Percentiles rank a stretch among this genome's conserved stretches.
These are phyloP conservation scores for Polyporus arcularius DNA, from an alignment of 768 basidiomycete genomes.

Conservation along the genomic window DNA sequence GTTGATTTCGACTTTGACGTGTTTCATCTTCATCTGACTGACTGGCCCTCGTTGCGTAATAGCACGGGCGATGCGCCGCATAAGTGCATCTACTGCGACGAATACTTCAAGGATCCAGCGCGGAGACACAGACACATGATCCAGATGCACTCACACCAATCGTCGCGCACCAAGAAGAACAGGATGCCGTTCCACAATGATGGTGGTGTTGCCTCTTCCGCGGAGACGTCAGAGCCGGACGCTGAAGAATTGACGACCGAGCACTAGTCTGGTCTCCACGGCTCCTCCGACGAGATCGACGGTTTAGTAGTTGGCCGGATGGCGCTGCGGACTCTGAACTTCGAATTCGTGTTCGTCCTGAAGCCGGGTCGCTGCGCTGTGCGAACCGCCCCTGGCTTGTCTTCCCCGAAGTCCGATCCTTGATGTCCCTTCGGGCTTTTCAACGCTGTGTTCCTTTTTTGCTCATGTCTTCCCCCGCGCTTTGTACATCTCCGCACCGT, in stretches of 20 bases:
- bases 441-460: background rate
- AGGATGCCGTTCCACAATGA: conserved; percentile 27
- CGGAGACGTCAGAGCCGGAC: conserved; percentile 27
- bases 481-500: background rate
- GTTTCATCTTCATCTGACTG: conserved; percentile 16
- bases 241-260: conserved; percentile 9
- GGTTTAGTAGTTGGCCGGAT: background rate
- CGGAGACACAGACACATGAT: conserved; percentile 62
- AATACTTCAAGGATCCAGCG: conserved; percentile 65
- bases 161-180: conserved; percentile 48
- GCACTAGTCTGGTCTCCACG: conserved; percentile 1
- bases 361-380: background rate
- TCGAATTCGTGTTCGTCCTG: background rate
- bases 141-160: conserved; percentile 50
- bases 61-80: conserved; percentile 63
- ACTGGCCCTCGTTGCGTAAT: conserved; percentile 6
- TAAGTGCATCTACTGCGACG: conserved; percentile 52
- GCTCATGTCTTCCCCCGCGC: background rate
- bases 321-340: background rate
- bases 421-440: background rate
- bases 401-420: background rate
- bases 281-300: conserved; percentile 17
- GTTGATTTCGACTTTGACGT: conserved; percentile 30
- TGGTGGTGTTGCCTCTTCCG: conserved; percentile 8
- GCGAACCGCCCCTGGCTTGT: background rate